Evolutionary conservation across 2,329 filamentous ascomycete species (phyloP), one percentile per base, ranked within the genome.

Genomic region (Metarhizium humberi): DNA sequence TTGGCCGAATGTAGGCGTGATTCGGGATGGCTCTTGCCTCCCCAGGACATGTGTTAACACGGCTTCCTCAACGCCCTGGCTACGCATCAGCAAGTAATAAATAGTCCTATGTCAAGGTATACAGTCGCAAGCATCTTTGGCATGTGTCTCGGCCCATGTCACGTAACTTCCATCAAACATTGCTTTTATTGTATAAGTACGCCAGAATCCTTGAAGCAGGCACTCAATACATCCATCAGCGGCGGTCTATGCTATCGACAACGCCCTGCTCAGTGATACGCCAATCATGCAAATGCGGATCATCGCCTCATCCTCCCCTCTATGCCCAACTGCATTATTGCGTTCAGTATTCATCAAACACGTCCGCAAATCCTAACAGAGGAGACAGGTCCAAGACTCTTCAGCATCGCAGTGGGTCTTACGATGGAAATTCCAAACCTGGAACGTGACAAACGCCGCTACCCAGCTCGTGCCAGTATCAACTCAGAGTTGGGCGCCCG

Each of bases 341-440:
- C 47, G 32, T 51, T 36, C 53, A 25, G 43, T 18, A 40, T 49
- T 30, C 47, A 30, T 48, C 45, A 48, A 48, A 48, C 45, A 48
- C 4, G 45, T 32, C 25, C 20, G 45, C 45, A 48, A 48, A 30
- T 48, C 43, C 43, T 25, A 25, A 46, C 43, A 46, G 43, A 46
- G 45, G 72, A 72, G 66, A 67, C 66, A 66, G 73, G 73, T 77
- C 75, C 65, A 75, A 76, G 73, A 75, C 73, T 75, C 70, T 64
- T 69, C 63, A 65, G 65, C 64, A 67, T 62, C 61, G 64, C 67
- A 68, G 30, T 49, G 30, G n/a, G 8, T 34, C 36, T 48, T 52
- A 40, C 30, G 45, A 54, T 54, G 13, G 8, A 49, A 58, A 43
- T 48, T 46, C 34, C 53, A 46, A 54, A 55, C 40, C 42, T 47